Base-by-base conservation (phyloP, 2,329 filamentous ascomycete genomes). In the Epichloe glyceriae region DNA sequence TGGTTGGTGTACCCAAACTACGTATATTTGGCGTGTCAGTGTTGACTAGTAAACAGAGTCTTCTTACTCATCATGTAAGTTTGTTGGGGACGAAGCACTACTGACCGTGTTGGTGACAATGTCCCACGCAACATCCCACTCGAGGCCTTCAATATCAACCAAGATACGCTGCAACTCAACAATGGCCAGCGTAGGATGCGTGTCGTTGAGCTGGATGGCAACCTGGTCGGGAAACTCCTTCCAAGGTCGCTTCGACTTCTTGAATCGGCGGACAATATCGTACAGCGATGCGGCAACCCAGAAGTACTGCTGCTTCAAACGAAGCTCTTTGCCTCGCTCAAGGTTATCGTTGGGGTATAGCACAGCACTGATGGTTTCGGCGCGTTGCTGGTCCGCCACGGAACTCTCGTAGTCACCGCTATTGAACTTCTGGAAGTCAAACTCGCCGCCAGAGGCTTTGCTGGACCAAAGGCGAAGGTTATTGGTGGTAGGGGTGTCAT, bases 341-440 rank as follows among this genome's bases (percentile, higher is more conserved):
- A 98, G 79, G 69, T 95, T 97, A 70, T 97, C 91, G 63, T 98
- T 98, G 53, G 93, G 93, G 64, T 98, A 98, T 43, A 98, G 72
- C 14, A 98, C 93, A 34, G 91, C 91, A 49, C 90, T 96, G 71
- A 98, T 98, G 50, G 91, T 97, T 74, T 98, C 93, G n/a, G 93
- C 93, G 52, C 88, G 85, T 73, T 98, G 93, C 70, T 97, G 89
- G 59, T 98, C 93, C n/a, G 86, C 88, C 39, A 98, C 93, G 12
- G 93, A 94, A 71, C 87, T 93, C 71, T 98, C 93, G 65, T 98
- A 98, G 61, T 98, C 90, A 56, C 93, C 93, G 53, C 78, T 93
- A 72, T 98, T 98, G 82, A 98, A 98, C 67, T 97, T 97, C 64
- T 96, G 91, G 72, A 98, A 98, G 71, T 98, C 91, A 57, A 98